phyloP scores from a whole-genome alignment of 176 grass and related monocot species.

The Canna indica region DNA sequence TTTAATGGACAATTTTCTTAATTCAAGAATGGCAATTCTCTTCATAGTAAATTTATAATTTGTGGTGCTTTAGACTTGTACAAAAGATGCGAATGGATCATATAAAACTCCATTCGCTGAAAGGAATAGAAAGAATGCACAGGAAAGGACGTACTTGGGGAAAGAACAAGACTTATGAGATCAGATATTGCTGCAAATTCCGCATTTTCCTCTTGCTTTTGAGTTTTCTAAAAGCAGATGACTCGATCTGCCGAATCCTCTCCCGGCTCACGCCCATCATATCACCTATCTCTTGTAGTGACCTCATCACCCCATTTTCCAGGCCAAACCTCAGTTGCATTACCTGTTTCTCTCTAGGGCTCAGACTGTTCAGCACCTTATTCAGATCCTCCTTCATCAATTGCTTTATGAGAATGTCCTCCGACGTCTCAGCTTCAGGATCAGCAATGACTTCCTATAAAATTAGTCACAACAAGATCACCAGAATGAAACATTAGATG shows the following conservation, averaged over 20 bases:
- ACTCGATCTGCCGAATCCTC: constrained; percentile 76
- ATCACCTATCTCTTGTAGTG: constrained; percentile 64
- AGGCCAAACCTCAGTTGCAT: constrained; percentile 66
- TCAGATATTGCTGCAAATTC: constrained; percentile 46
- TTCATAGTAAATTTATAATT: neutral
- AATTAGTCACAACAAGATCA: neutral
- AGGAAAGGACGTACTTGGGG: neutral
- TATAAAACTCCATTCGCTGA: neutral
- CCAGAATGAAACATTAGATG: neutral
- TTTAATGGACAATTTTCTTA: neutral
- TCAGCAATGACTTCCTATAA: constrained; percentile 59
- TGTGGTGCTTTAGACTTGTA: neutral
- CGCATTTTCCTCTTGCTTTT: constrained; percentile 51
- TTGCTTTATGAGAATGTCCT: constrained; percentile 48
- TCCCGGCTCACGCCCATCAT: constrained; percentile 68
- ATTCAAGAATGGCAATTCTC: neutral
- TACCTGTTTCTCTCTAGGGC: constrained; percentile 59
- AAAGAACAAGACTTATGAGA: constrained; percentile 18
- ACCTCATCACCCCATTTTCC: constrained; percentile 43
- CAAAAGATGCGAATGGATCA: neutral
- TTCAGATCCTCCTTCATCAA: constrained; percentile 53
- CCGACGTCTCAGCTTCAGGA: constrained; percentile 49
- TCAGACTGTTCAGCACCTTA: constrained; percentile 56
- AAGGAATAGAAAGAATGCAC: constrained; percentile 1
- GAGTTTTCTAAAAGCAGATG: constrained; percentile 69